Evolutionary conservation across 345 rosid species (phyloP).

Genomic region (Salix caprea): DNA sequence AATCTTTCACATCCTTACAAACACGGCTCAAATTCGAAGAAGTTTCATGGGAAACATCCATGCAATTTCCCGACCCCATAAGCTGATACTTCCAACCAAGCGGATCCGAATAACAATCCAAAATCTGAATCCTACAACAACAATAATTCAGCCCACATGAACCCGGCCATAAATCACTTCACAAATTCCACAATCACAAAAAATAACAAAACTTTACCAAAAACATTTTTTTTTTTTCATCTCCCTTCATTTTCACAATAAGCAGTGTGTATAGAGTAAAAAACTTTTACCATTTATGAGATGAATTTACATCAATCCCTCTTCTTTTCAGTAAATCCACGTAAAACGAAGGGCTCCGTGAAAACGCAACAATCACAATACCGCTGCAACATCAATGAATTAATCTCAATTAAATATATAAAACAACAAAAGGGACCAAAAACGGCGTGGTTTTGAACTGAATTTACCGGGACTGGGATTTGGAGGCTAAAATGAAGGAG

Average conservation of each 20-base stretch:
- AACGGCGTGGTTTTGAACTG: neutral
- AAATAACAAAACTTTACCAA: neutral
- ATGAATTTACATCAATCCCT: constrained; percentile 42
- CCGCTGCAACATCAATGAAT: constrained; percentile 36
- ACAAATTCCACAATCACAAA: neutral
- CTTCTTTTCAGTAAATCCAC: constrained; percentile 44
- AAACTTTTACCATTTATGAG: constrained; percentile 50
- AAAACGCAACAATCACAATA: constrained; percentile 59
- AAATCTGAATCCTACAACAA: constrained; percentile 54
- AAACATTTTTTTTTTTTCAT: neutral
- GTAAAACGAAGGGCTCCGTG: constrained; percentile 67
- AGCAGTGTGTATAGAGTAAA: neutral
- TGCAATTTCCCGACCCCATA: constrained; percentile 15
- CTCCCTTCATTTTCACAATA: neutral
- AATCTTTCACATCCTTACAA: constrained; percentile 56
- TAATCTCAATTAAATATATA: neutral
- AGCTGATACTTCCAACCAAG: constrained; percentile 66
- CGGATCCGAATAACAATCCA: constrained; percentile 91
- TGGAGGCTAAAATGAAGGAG: constrained; percentile 56
- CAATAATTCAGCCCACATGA: neutral
- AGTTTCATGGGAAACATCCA: constrained; percentile 24
- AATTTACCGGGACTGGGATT: constrained; percentile 65
- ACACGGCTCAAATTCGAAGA: constrained; percentile 21
- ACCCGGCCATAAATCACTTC: constrained; percentile 1
- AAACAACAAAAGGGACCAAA: too few species aligned